Evolutionary conservation across 495 filamentous ascomycete species (phyloP).

Genomic region (Bacidia gigantensis): DNA sequence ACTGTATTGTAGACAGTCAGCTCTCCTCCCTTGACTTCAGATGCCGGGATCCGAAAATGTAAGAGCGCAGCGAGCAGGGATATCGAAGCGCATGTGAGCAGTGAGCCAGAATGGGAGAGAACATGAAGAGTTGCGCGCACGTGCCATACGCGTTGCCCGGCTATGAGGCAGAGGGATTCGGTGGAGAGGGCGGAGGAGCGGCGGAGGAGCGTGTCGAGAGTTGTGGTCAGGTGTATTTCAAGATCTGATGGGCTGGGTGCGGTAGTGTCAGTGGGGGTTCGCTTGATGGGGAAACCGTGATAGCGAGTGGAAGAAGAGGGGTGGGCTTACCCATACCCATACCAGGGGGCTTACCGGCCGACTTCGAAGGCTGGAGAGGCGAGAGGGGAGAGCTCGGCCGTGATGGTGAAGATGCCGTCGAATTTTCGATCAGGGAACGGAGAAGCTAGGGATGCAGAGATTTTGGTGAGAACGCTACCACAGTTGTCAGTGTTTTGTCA

Average conservation of each 20-base stretch:
- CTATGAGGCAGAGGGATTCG: slow-evolving; percentile 86
- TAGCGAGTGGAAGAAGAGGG: slow-evolving; percentile 2
- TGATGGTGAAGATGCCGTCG: slow-evolving; percentile 86
- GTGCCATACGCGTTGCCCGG: slow-evolving; percentile 78
- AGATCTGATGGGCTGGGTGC: slow-evolving; percentile 49
- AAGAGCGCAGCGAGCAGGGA: slow-evolving; percentile 73
- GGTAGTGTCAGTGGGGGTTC: neutral
- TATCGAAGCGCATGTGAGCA: slow-evolving; percentile 75
- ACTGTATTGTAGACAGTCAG: slow-evolving; percentile 66
- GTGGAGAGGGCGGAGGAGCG: slow-evolving; percentile 84
- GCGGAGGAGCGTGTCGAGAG: slow-evolving; percentile 86
- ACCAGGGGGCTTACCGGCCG: slow-evolving; percentile 42
- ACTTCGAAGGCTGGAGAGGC: slow-evolving; percentile 81
- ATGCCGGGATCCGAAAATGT: slow-evolving; percentile 82
- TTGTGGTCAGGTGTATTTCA: slow-evolving; percentile 70
- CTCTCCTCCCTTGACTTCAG: slow-evolving; percentile 64
- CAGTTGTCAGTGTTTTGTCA: slow-evolving; percentile 4
- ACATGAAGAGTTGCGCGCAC: slow-evolving; percentile 84
- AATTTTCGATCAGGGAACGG: slow-evolving; percentile 83
- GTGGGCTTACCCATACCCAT: slow-evolving; percentile 8
- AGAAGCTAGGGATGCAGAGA: slow-evolving; percentile 74
- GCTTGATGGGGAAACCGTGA: slow-evolving; percentile 4
- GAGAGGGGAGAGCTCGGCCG: slow-evolving; percentile 84
- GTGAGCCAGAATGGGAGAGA: slow-evolving; percentile 64
- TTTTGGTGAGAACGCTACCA: slow-evolving; percentile 61